phyloP scores from a whole-genome alignment of 495 filamentous ascomycete genomes.

The Xylaria acuta region DNA sequence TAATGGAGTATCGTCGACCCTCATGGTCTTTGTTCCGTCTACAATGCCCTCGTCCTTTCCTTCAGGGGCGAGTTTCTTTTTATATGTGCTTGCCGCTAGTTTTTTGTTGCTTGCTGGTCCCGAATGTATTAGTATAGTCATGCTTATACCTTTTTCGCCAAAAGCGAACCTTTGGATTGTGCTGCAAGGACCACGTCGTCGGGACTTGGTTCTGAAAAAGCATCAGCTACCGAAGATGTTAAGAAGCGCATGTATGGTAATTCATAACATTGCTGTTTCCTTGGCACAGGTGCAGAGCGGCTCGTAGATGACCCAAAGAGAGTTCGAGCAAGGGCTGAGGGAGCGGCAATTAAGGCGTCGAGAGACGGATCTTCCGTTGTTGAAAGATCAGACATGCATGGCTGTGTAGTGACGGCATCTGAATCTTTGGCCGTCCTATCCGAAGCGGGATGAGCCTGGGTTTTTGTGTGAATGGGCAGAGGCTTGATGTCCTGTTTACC shows the following conservation, averaged over 20 bases:
- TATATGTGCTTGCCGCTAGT: conserved; percentile 37
- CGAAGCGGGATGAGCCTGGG: not conserved
- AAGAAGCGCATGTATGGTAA: conserved; percentile 57
- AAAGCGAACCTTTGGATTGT: conserved; percentile 86
- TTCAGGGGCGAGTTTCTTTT: conserved; percentile 43
- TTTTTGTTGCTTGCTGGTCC: conserved; percentile 55
- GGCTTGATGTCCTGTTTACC: conserved; percentile 2
- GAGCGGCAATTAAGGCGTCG: conserved; percentile 49
- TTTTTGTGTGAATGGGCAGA: conserved; percentile 8
- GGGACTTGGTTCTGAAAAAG: conserved; percentile 90
- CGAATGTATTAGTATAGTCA: conserved; percentile 50
- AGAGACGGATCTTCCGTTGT: conserved; percentile 1
- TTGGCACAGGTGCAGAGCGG: conserved; percentile 43
- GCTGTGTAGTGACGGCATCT: conserved; percentile 9
- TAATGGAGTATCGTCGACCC: conserved; percentile 71
- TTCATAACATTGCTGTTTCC: conserved; percentile 47
- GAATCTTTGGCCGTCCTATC: not conserved
- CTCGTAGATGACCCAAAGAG: conserved; percentile 60
- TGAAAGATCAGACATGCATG: not conserved
- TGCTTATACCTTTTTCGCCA: conserved; percentile 43
- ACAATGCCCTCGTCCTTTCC: conserved; percentile 44
- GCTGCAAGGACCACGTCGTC: conserved; percentile 89
- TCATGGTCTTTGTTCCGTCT: conserved; percentile 63
- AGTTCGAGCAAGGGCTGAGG: conserved; percentile 73
- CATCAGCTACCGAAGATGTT: conserved; percentile 50